Base-by-base conservation (phyloP, 2,329 filamentous ascomycete genomes). In the Colletotrichum theobromicola region DNA sequence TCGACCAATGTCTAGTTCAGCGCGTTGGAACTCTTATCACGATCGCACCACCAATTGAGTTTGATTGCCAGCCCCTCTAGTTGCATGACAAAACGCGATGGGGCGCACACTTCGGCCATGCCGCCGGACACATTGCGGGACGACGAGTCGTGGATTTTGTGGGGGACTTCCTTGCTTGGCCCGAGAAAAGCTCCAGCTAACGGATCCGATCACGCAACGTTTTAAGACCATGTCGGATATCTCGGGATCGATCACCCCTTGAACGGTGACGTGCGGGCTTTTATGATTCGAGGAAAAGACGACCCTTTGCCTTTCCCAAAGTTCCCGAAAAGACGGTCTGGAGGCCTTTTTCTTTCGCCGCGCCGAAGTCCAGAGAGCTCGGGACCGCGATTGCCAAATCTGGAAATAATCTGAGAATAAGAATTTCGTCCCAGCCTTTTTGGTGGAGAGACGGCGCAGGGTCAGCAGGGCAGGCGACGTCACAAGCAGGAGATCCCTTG, bases 191-290 rank as follows among this genome's bases (percentile, higher is more conserved):
- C 65, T 37, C 5, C 34, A n/a, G 46, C 26, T 21, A n/a, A 67
- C 66, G 55, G 35, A 61, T 24, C 46, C 58, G 65, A 73, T 65
- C 70, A 70, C 58, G 60, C 70, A 70, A 73, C 66, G 26, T 46
- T 35, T 42, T 61, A 34, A 57, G 55, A 30, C 32, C 7, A 32
- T 65, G 46, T 35, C 71, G 67, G 71, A 65, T 70, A 32, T 65
- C 62, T 70, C 67, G 67, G 71, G 26, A 60, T 50, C 26, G 57
- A 50, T 62, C 30, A 50, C n/a, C 15, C 66, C 66, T 46, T 68
- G 26, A 35, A 24, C 26, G 28, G 57, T 24, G 26, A 55, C 53
- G 28, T 50, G 26, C 34, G 16, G 32, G 28, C 30, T 28, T n/a
- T 34, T 42, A 10, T 34, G 32, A 16, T 42, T 42, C n/a, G 42